phyloP scores from a whole-genome alignment of 441 rosid species.

The Euphorbia celastroides region DNA sequence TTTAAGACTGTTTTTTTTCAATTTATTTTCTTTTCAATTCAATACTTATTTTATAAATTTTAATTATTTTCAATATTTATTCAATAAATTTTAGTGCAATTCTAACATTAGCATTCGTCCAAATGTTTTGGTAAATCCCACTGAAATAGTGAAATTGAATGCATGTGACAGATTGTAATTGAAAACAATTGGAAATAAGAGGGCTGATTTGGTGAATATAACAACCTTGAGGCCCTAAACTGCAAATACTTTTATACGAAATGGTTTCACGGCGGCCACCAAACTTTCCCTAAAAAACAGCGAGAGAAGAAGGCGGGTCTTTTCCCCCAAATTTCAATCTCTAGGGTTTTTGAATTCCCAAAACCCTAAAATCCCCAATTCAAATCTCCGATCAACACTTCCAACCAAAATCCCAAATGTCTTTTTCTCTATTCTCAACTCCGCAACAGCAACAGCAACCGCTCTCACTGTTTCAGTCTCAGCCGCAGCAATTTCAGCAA shows the following conservation, averaged over 20 bases:
- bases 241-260: background rate
- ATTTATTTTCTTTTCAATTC: no score
- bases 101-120: no score
- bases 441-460: slow-evolving; percentile 68
- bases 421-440: slow-evolving; percentile 52
- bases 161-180: background rate
- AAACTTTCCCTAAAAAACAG: background rate
- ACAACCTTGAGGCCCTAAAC: background rate
- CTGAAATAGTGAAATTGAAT: no score
- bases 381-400: background rate
- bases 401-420: slow-evolving; percentile 35
- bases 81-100: no score
- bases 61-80: no score
- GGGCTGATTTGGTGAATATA: background rate
- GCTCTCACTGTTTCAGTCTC: slow-evolving; percentile 45
- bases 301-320: slow-evolving; percentile 10
- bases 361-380: slow-evolving; percentile 17
- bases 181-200: background rate
- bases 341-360: slow-evolving; percentile 12
- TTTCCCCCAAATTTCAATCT: slow-evolving; percentile 14
- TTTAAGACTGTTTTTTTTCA: no score
- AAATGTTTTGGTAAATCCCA: no score
- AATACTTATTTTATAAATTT: no score
- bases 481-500: slow-evolving; percentile 37
- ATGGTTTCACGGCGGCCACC: background rate